Conservation (phyloP, 352 stramenopile species). For the Phytophthora europaea region DNA sequence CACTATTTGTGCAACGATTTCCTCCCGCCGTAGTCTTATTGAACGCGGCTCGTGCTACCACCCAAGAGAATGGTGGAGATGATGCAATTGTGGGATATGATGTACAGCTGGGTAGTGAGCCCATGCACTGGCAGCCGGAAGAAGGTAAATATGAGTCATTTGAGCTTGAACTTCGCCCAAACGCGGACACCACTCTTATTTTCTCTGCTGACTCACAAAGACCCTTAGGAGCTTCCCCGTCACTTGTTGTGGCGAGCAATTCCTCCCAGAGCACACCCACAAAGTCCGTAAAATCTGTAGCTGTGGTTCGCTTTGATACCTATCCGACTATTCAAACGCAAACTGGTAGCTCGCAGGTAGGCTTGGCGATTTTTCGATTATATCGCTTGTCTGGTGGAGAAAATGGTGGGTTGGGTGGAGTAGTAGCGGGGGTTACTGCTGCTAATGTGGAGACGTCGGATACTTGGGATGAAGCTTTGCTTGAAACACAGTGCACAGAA, state of each 20-base stretch:
- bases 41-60: slow-evolving; percentile 42
- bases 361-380: slow-evolving; percentile 57
- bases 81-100: slow-evolving; percentile 43
- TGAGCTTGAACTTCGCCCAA: slow-evolving; percentile 42
- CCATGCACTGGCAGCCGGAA: slow-evolving; percentile 71
- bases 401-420: slow-evolving; percentile 67
- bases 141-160: slow-evolving; percentile 46
- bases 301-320: slow-evolving; percentile 53
- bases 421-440: slow-evolving; percentile 56
- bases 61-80: slow-evolving; percentile 53
- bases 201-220: slow-evolving; percentile 29
- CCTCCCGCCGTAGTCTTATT: slow-evolving; percentile 48
- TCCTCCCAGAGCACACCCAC: slow-evolving; percentile 51
- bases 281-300: slow-evolving; percentile 40
- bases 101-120: slow-evolving; percentile 56
- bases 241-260: slow-evolving; percentile 56
- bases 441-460: slow-evolving; percentile 27
- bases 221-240: slow-evolving; percentile 19
- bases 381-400: slow-evolving; percentile 71
- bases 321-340: slow-evolving; percentile 33
- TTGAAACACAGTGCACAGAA: slow-evolving; percentile 32
- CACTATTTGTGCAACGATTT: slow-evolving; percentile 57
- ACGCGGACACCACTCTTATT: slow-evolving; percentile 58
- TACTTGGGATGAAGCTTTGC: slow-evolving; percentile 51
- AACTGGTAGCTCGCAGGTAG: slow-evolving; percentile 66